A percentile compares a stretch with the other conserved stretches of the same genome.
Conservation (phyloP, 2,329 filamentous ascomycete species). For the Tolypocladium pustulatum region DNA sequence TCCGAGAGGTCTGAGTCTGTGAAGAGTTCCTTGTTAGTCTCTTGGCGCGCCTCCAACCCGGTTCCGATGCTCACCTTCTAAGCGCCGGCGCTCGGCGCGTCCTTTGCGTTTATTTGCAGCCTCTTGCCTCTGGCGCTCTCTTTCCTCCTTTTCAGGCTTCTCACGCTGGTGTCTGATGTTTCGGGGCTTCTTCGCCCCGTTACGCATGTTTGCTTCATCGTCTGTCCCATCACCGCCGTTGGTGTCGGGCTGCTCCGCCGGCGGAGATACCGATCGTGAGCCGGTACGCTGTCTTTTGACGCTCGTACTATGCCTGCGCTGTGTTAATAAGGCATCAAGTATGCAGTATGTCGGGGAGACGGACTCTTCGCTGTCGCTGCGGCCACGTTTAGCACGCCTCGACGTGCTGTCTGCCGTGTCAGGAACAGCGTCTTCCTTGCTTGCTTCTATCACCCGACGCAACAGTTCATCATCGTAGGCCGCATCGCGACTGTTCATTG, state of each 20-base stretch:
- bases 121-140: slow-evolving; percentile 63
- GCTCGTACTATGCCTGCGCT: slow-evolving; percentile 53
- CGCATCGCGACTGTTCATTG: slow-evolving; percentile 93
- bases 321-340: slow-evolving; percentile 14
- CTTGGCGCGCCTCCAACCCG: neutral
- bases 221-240: slow-evolving; percentile 56
- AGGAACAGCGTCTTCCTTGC: slow-evolving; percentile 64
- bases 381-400: slow-evolving; percentile 67
- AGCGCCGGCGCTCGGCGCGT: slow-evolving; percentile 68
- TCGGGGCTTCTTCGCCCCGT: slow-evolving; percentile 49
- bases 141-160: slow-evolving; percentile 60
- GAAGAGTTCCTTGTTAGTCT: slow-evolving; percentile 5
- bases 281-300: slow-evolving; percentile 76
- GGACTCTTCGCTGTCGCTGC: slow-evolving; percentile 92
- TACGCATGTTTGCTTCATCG: slow-evolving; percentile 48
- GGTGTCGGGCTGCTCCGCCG: slow-evolving; percentile 33
- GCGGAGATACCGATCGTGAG: slow-evolving; percentile 60
- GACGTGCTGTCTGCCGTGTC: slow-evolving; percentile 39
- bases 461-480: slow-evolving; percentile 92
- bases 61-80: slow-evolving; percentile 51
- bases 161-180: slow-evolving; percentile 50
- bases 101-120: slow-evolving; percentile 72
- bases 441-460: slow-evolving; percentile 84
- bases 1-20: slow-evolving; percentile 64
- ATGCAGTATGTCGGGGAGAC: slow-evolving; percentile 25